These are phyloP conservation scores for Diplosphaera chodatii DNA, from an alignment of 139 green algal genomes.

Conservation along the genomic window DNA sequence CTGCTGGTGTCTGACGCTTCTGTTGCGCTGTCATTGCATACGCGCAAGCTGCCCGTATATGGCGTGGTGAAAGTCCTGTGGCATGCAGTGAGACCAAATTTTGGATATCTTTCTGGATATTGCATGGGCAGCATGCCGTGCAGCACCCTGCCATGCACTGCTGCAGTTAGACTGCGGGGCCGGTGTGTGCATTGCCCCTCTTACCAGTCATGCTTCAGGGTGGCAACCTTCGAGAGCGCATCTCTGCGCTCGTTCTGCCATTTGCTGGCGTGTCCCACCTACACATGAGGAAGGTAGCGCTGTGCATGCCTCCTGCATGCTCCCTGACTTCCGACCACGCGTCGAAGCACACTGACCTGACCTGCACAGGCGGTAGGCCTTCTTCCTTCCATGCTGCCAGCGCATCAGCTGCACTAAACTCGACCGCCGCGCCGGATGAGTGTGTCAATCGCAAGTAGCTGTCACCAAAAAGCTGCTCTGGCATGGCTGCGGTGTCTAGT, in stretches of 20 bases:
- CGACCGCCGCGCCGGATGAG: constrained; percentile 42
- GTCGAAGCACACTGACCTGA: too few relatives aligned
- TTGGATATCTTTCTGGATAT: too few relatives aligned
- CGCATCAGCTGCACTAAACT: constrained; percentile 67
- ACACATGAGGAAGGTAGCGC: too few relatives aligned
- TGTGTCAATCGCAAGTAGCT: constrained; percentile 60
- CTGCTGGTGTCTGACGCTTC: not conserved
- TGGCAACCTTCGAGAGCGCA: constrained; percentile 23
- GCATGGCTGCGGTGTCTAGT: constrained; percentile 36
- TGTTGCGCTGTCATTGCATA: too few relatives aligned
- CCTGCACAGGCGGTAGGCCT: constrained; percentile 48
- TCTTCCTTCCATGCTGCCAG: constrained; percentile 58
- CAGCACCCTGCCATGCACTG: too few relatives aligned
- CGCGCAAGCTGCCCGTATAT: constrained; percentile 49
- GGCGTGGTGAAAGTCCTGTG: constrained; percentile 77
- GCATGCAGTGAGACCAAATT: not conserved
- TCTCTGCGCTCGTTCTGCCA: constrained; percentile 11
- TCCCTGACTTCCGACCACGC: too few relatives aligned
- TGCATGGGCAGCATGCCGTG: too few relatives aligned
- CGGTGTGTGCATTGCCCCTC: too few relatives aligned
- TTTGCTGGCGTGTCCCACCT: constrained; percentile 7
- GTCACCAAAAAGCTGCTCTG: constrained; percentile 77
- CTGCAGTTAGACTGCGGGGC: too few relatives aligned
- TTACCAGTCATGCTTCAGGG: constrained; percentile 79
- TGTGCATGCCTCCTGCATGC: constrained; percentile 41